Evolutionary conservation across 169 alveolate genomes (phyloP).

Genomic region (Cryptosporidium parvum): DNA sequence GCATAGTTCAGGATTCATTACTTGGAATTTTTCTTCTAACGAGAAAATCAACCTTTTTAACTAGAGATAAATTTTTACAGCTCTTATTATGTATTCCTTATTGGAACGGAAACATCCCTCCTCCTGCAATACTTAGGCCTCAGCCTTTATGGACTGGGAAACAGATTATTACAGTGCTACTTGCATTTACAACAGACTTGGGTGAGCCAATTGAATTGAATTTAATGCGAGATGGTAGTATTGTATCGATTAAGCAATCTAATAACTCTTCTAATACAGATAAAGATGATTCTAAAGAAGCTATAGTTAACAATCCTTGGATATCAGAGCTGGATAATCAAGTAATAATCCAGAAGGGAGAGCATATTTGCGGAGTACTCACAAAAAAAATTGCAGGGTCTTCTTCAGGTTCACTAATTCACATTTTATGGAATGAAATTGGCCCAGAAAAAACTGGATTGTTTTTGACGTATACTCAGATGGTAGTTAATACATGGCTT

Average conservation of each 20-base stretch:
- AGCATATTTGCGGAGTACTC: slow-evolving; percentile 95
- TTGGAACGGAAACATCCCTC: slow-evolving; percentile 97
- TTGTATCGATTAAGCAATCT: slow-evolving; percentile 77
- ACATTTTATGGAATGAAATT: slow-evolving; percentile 96
- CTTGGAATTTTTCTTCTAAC: slow-evolving; percentile 95
- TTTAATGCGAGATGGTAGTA: slow-evolving; percentile 82
- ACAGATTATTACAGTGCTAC: slow-evolving; percentile 95
- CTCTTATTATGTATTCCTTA: slow-evolving; percentile 95
- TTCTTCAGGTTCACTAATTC: slow-evolving; percentile 97
- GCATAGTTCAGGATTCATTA: slow-evolving; percentile 99
- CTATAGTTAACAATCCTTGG: slow-evolving; percentile 81
- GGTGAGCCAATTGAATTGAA: slow-evolving; percentile 82
- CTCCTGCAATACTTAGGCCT: slow-evolving; percentile 98
- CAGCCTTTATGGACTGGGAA: slow-evolving; percentile 99
- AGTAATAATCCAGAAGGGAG: slow-evolving; percentile 96
- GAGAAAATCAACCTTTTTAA: slow-evolving; percentile 95
- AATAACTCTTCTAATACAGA: slow-evolving; percentile 79
- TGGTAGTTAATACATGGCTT: slow-evolving; percentile 98
- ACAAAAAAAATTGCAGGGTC: slow-evolving; percentile 98
- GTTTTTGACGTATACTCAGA: slow-evolving; percentile 95
- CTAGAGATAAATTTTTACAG: slow-evolving; percentile 93
- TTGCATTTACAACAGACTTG: slow-evolving; percentile 85
- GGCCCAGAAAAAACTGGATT: slow-evolving; percentile 97
- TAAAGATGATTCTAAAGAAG: slow-evolving; percentile 79
- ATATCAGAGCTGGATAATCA: slow-evolving; percentile 79